A percentile compares a stretch with the other conserved stretches of the same genome.
Conservation (phyloP, 2,329 filamentous ascomycete species). For the Knoxdaviesia proteae region DNA sequence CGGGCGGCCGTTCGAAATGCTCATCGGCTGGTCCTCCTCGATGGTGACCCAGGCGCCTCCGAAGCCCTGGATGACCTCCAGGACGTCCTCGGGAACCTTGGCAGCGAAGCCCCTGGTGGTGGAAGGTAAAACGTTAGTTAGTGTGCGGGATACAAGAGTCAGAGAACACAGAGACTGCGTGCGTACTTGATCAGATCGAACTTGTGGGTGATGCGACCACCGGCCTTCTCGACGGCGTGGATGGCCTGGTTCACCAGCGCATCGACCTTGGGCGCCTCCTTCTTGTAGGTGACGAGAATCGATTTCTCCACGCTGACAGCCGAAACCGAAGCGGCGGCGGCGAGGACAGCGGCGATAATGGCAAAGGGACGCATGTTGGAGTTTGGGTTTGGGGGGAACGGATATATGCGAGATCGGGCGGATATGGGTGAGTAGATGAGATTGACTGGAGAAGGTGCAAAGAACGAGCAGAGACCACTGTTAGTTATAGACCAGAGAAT, state of each 20-base stretch:
- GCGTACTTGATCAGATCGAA: conserved; percentile 49
- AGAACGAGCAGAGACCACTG: neutral
- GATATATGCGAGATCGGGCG: neutral
- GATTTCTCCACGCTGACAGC: conserved; percentile 48
- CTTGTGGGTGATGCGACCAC: conserved; percentile 61
- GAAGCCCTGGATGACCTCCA: conserved; percentile 45
- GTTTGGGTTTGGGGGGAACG: conserved; percentile 1
- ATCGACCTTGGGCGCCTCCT: conserved; percentile 41
- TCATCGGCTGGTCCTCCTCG: conserved; percentile 57
- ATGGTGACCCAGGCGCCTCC: conserved; percentile 32
- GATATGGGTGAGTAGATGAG: neutral
- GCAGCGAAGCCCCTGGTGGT: conserved; percentile 57
- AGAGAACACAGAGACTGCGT: neutral
- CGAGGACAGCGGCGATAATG: conserved; percentile 31
- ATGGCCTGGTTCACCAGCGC: conserved; percentile 51
- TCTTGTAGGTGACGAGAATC: conserved; percentile 62
- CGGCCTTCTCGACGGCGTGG: conserved; percentile 44
- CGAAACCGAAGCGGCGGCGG: conserved; percentile 35
- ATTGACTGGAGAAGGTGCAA: neutral
- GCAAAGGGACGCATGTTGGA: conserved; percentile 41
- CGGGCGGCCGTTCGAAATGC: conserved; percentile 12
- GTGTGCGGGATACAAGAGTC: neutral
- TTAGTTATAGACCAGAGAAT: no score
- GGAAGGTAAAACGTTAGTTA: conserved; percentile 8
- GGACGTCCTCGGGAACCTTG: conserved; percentile 45